A percentile compares a stretch with the other conserved stretches of the same genome.
These are phyloP conservation scores for Orbilia blumenaviensis DNA, from an alignment of 2,329 filamentous ascomycete genomes.

Conservation along the genomic window DNA sequence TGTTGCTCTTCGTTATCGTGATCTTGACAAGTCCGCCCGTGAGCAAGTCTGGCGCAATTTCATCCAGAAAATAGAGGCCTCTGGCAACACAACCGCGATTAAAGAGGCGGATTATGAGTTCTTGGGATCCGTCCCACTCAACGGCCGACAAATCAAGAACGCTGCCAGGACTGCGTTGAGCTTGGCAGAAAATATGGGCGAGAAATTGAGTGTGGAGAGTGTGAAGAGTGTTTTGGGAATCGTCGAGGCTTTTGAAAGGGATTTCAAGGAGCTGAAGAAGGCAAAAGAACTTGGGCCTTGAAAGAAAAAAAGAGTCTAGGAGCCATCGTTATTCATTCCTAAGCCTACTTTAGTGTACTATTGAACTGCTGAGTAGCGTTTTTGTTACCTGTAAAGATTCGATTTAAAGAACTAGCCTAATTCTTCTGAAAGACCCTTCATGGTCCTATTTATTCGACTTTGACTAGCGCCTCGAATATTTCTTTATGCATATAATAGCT, in stretches of 20 bases:
- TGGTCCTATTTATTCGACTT: too few relatives aligned
- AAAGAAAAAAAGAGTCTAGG: neutral
- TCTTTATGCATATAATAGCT: too few relatives aligned
- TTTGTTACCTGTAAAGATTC: too few relatives aligned
- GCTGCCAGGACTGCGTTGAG: conserved; percentile 59
- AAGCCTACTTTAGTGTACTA: too few relatives aligned
- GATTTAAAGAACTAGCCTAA: too few relatives aligned
- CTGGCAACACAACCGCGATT: conserved; percentile 41
- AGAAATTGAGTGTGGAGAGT: conserved; percentile 55
- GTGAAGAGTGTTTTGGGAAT: conserved; percentile 58
- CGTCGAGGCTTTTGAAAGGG: conserved; percentile 63
- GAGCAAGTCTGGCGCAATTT: conserved; percentile 59
- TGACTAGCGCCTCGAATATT: too few relatives aligned
- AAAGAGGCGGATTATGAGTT: conserved; percentile 47
- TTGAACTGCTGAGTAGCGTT: too few relatives aligned
- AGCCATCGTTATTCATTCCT: too few relatives aligned
- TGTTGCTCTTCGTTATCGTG: conserved; percentile 59
- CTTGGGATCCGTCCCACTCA: conserved; percentile 56
- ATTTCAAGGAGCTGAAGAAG: conserved; percentile 64
- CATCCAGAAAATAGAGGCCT: conserved; percentile 55
- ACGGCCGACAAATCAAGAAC: conserved; percentile 61
- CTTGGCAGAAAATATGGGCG: conserved; percentile 56
- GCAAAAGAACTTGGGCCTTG: conserved; percentile 17
- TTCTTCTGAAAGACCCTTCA: too few relatives aligned
- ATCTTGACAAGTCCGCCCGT: conserved; percentile 56